These are phyloP conservation scores for Tetrahymena thermophila DNA, from an alignment of 73 alveolate species.

Conservation along the genomic window DNA sequence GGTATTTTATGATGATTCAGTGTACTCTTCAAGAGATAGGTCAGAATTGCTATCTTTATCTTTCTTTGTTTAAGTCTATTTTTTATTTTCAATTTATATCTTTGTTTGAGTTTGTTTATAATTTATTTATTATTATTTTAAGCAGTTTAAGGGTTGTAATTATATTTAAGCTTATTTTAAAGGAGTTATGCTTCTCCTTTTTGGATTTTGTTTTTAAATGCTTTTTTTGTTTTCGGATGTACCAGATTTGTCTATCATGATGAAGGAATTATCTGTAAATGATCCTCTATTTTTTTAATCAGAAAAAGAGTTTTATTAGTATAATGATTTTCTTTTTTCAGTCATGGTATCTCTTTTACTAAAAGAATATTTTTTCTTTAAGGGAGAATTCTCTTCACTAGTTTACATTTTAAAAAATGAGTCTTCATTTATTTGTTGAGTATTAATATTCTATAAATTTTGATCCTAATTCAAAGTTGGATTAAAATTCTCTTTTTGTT, in stretches of 20 bases:
- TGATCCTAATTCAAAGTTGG: not conserved
- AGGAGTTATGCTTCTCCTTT: not conserved
- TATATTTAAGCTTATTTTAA: not conserved
- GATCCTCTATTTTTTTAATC: not conserved
- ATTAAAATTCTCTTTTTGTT: not conserved
- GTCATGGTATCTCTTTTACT: not conserved
- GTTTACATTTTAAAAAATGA: not conserved
- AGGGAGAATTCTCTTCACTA: not conserved
- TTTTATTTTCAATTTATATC: not conserved
- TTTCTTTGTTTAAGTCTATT: not conserved
- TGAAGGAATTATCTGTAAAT: not conserved
- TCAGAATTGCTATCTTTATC: not conserved
- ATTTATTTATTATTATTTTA: not conserved
- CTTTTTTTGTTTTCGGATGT: not conserved
- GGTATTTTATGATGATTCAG: not conserved
- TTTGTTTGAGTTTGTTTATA: not conserved
- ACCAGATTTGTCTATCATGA: not conserved
- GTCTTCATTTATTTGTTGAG: not conserved
- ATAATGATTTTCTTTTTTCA: not conserved
- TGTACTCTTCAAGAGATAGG: not conserved
- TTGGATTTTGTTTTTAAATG: not conserved
- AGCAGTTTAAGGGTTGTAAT: not conserved
- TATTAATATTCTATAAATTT: not conserved
- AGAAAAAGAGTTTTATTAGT: not conserved
- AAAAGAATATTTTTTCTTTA: not conserved